Conservation (phyloP, 1,139 yeast species). For the Diutina siamensis region DNA sequence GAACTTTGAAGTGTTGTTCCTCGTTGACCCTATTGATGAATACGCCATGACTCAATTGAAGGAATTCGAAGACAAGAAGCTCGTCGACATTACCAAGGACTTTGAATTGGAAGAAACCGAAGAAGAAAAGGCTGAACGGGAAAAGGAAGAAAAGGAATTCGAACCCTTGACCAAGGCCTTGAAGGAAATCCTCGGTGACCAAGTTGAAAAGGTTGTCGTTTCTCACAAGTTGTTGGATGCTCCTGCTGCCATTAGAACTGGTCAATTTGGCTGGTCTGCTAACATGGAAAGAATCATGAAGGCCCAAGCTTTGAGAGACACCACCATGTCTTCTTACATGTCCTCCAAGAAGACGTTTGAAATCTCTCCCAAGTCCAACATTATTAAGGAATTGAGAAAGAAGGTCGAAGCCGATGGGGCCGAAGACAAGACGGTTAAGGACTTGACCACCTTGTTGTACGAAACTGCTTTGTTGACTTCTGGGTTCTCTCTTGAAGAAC, state of each 20-base stretch:
- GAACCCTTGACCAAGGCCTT: slow-evolving; percentile 92
- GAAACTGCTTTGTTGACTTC: slow-evolving; percentile 98
- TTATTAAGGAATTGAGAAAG: slow-evolving; percentile 88
- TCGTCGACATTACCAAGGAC: slow-evolving; percentile 98
- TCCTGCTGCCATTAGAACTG: slow-evolving; percentile 99
- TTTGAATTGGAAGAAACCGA: slow-evolving; percentile 98
- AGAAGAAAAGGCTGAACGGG: slow-evolving; percentile 92
- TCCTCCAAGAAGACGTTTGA: slow-evolving; percentile 98
- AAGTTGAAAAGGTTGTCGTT: slow-evolving; percentile 98
- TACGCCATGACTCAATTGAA: slow-evolving; percentile 98
- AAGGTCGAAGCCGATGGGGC: slow-evolving; percentile 97
- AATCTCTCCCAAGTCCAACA: slow-evolving; percentile 93
- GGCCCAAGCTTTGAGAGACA: slow-evolving; percentile 99
- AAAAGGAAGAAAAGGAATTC: slow-evolving; percentile 81
- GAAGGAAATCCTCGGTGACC: slow-evolving; percentile 95
- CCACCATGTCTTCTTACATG: slow-evolving; percentile 99
- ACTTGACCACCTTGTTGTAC: slow-evolving; percentile 88
- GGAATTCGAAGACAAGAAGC: slow-evolving; percentile 98
- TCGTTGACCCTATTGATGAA: slow-evolving; percentile 99
- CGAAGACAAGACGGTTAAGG: slow-evolving; percentile 97
- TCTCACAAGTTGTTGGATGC: slow-evolving; percentile 96
- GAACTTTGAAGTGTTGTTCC: slow-evolving; percentile 94
- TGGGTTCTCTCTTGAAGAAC: slow-evolving; percentile 98
- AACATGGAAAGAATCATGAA: slow-evolving; percentile 99
- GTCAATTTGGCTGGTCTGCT: slow-evolving; percentile 99